A percentile compares a stretch with the other conserved stretches of the same genome.
Evolutionary conservation across 495 filamentous ascomycete species (phyloP).

Genomic region (Margaritispora aquatica): DNA sequence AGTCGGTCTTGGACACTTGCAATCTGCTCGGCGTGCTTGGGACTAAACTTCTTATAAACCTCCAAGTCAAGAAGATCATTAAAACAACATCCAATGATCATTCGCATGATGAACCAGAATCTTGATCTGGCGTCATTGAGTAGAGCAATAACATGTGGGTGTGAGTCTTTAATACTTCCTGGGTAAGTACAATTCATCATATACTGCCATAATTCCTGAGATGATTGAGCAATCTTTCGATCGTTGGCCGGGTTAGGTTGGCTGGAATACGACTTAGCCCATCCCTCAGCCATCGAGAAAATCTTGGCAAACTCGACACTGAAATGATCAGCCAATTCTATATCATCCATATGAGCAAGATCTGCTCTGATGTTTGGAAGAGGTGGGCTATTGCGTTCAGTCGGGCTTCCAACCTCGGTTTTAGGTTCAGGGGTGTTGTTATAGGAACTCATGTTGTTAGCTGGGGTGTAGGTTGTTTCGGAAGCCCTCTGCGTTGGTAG

Average conservation of each 20-base stretch:
- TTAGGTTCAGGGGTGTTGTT: no score
- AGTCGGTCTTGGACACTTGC: slow-evolving; percentile 20
- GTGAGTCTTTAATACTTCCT: slow-evolving; percentile 11
- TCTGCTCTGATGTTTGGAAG: neutral
- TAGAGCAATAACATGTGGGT: slow-evolving; percentile 21
- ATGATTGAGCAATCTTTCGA: slow-evolving; percentile 10
- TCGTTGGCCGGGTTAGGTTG: slow-evolving; percentile 11
- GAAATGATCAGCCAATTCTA: slow-evolving; percentile 4
- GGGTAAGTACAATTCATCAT: slow-evolving; percentile 24
- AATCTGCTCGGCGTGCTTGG: slow-evolving; percentile 2
- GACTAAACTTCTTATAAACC: slow-evolving; percentile 21
- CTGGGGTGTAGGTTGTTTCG: no score
- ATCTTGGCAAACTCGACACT: slow-evolving; percentile 15
- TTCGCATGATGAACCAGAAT: slow-evolving; percentile 26
- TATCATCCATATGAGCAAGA: neutral
- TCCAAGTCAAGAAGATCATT: slow-evolving; percentile 21
- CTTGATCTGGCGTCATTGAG: slow-evolving; percentile 23
- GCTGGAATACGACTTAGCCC: slow-evolving; percentile 19
- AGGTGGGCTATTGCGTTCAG: neutral
- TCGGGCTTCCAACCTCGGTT: neutral
- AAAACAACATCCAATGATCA: slow-evolving; percentile 27
- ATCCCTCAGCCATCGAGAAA: slow-evolving; percentile 22
- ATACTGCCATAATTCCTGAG: slow-evolving; percentile 22
- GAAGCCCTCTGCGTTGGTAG: neutral
- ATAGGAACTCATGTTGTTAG: no score